phyloP scores from a whole-genome alignment of 305 asterid genomes.

The Euphrasia arctica region DNA sequence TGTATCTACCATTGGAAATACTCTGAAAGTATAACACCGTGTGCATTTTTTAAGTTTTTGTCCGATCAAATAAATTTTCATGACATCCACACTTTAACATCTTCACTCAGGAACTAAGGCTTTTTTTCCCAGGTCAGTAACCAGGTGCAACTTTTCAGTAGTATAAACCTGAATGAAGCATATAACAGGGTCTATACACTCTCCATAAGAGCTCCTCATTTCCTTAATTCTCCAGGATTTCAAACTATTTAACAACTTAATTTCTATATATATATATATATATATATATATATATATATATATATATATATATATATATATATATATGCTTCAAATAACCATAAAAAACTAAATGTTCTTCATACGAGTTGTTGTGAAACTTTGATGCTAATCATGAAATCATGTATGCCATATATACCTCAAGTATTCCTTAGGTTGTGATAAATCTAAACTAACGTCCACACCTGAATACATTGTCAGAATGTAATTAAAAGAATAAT shows the following conservation, averaged over 20 bases:
- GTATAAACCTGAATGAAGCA: not conserved
- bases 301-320: not conserved
- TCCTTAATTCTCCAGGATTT: constrained; percentile 18
- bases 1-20: not conserved
- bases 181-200: not conserved
- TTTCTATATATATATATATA: not conserved
- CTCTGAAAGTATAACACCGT: not conserved
- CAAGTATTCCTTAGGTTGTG: too few relatives aligned
- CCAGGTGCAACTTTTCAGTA: not conserved
- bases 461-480: not conserved
- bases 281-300: too few relatives aligned
- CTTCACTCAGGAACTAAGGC: not conserved
- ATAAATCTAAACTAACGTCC: not conserved
- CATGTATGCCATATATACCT: too few relatives aligned
- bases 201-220: constrained; percentile 4
- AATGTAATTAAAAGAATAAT: not conserved
- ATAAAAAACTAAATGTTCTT: not conserved
- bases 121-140: constrained; percentile 5
- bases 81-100: not conserved
- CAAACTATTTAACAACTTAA: not conserved
- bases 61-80: not conserved
- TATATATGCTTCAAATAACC: constrained; percentile 6
- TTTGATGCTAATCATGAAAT: not conserved
- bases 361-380: not conserved
- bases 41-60: not conserved